phyloP scores from a whole-genome alignment of 202 grass and related monocot species.

The Carex arenaria region DNA sequence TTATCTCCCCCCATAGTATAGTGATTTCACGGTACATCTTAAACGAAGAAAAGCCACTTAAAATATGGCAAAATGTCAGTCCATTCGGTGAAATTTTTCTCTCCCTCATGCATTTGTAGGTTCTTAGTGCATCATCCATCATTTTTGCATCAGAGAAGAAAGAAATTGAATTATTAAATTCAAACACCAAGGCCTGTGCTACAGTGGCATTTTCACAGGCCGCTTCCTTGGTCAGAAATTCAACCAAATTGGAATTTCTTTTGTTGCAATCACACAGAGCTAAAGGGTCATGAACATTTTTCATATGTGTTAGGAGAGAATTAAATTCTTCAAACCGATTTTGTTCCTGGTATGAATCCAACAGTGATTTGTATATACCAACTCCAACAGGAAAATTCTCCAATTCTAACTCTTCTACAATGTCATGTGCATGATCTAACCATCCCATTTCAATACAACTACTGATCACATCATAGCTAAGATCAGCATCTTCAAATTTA shows the following conservation, averaged over 20 bases:
- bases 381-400: conserved; percentile 34
- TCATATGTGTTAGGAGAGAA: conserved; percentile 58
- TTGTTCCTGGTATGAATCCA: conserved; percentile 52
- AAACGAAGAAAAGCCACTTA: conserved; percentile 65
- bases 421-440: conserved; percentile 75
- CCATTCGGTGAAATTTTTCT: conserved; percentile 60
- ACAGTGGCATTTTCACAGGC: conserved; percentile 22
- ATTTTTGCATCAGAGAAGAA: conserved; percentile 95
- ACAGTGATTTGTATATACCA: conserved; percentile 54
- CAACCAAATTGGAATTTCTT: conserved; percentile 40
- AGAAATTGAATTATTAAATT: conserved; percentile 73
- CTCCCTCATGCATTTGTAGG: conserved; percentile 75
- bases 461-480: conserved; percentile 45
- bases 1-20: conserved; percentile 88
- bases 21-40: conserved; percentile 67
- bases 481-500: conserved; percentile 12
- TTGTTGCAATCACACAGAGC: conserved; percentile 31
- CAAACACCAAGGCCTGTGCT: conserved; percentile 40
- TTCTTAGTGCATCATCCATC: conserved; percentile 76
- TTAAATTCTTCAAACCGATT: conserved; percentile 53
- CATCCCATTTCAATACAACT: conserved; percentile 71
- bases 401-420: conserved; percentile 56
- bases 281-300: conserved; percentile 39
- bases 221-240: conserved; percentile 48
- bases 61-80: conserved; percentile 61